phyloP scores from a whole-genome alignment of 805 yeast species.

The Saccharomycopsis fibuligera region DNA sequence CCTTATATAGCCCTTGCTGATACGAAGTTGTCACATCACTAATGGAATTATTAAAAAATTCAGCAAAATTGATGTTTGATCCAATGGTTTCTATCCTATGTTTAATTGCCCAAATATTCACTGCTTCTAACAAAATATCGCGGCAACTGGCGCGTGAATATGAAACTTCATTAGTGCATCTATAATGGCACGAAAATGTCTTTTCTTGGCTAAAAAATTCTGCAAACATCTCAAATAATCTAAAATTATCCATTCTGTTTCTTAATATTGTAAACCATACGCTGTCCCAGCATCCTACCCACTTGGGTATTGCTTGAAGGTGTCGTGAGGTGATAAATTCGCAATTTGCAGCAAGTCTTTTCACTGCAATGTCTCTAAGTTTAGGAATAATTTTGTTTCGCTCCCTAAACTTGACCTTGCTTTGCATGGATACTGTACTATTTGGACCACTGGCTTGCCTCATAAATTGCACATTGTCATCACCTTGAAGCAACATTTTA shows the following conservation, averaged over 20 bases:
- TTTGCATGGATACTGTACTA: not conserved
- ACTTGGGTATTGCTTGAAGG: slow-evolving; percentile 2
- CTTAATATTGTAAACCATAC: not conserved
- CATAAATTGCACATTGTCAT: not conserved
- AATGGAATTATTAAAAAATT: not conserved
- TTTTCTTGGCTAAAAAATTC: slow-evolving; percentile 1
- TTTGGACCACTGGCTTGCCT: not conserved
- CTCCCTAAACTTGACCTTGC: not conserved
- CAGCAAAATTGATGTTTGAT: not conserved
- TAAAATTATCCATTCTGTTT: not conserved
- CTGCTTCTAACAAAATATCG: not conserved
- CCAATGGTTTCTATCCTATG: slow-evolving; percentile 11
- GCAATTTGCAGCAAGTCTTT: not conserved
- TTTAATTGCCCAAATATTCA: not conserved
- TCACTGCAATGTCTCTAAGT: not conserved
- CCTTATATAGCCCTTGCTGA: too few relatives aligned
- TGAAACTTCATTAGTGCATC: too few relatives aligned
- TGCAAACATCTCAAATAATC: not conserved
- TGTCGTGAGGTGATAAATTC: not conserved
- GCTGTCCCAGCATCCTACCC: not conserved
- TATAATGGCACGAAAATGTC: slow-evolving; percentile 1
- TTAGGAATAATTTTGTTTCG: not conserved
- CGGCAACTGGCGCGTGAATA: not conserved
- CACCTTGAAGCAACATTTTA: not conserved
- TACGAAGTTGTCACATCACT: too few relatives aligned